Evolutionary conservation across 1,284 basidiomycete genomes (phyloP).

Genomic region (Apiotrichum mycotoxinovorans): DNA sequence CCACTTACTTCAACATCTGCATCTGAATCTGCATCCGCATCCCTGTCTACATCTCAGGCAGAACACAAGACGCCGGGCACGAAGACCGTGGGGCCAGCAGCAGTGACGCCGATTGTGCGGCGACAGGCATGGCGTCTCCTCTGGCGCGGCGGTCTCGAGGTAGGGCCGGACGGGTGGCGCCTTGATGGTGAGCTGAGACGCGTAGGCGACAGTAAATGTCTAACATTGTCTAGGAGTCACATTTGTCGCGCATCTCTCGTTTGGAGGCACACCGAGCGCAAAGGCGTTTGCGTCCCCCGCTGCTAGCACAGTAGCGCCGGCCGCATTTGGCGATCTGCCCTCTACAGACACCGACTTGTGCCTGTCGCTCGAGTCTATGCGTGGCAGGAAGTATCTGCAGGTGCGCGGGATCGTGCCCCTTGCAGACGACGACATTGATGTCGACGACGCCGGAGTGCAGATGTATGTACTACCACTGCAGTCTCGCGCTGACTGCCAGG

Average conservation of each 20-base stretch:
- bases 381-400: conserved; percentile 44
- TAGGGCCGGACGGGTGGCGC: conserved; percentile 45
- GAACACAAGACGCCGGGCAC: background rate
- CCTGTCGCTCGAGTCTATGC: conserved; percentile 48
- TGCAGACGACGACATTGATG: conserved; percentile 35
- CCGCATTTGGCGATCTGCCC: conserved; percentile 5
- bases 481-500: conserved; percentile 12
- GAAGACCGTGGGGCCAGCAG: background rate
- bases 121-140: conserved; percentile 39
- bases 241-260: conserved; percentile 40
- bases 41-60: background rate
- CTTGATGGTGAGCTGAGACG: conserved; percentile 36
- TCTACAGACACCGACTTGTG: conserved; percentile 44
- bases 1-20: background rate
- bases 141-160: conserved; percentile 48
- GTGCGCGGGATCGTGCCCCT: conserved; percentile 37
- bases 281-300: conserved; percentile 9
- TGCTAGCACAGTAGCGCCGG: conserved; percentile 16
- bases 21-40: background rate
- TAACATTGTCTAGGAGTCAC: conserved; percentile 32
- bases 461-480: conserved; percentile 21
- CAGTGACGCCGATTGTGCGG: background rate
- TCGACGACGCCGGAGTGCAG: conserved; percentile 34
- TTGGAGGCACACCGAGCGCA: conserved; percentile 12
- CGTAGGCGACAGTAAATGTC: too few species aligned